Base-by-base conservation (phyloP, 257 asterid genomes). In the Ajuga chamaepitys region DNA sequence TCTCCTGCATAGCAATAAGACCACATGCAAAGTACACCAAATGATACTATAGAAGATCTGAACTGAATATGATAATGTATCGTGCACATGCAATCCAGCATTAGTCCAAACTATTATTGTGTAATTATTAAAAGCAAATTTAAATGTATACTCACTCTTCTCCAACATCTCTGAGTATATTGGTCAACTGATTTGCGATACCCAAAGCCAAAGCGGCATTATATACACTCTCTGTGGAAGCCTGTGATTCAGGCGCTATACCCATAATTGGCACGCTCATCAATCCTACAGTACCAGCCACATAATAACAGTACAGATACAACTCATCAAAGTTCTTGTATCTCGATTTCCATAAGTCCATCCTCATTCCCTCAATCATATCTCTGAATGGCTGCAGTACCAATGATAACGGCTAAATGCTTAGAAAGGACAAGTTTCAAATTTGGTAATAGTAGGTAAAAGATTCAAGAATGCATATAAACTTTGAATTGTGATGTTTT, bases 231-330 rank as follows among this genome's bases (percentile, higher is more conserved):
- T 88, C 99, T 0, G 95, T 83, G 0, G 95, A 68, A 48, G 98
- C 95, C 64, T 80, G 80, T 21, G 99, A 94, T 48, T 88, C 95
- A 11, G 96, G 91, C 35, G 91, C 95, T 73, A 94, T 88, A 34
- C 98, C 99, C 99, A 94, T 94, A n/a, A 94, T 72, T 0, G 99
- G 99, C 41, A 94, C 99, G 58, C 99, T 94, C 99, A 94, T 94
- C 82, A 94, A 67, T 63, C 98, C 99, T 1, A 94, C 99, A 0
- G 99, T 94, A 52, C 99, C 99, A 35, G 99, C 99, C 5, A 94
- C 99, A 48, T 90, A 90, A 62, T 94, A 94, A 58, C 99, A 94
- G 57, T 94, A 94, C 3, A 94, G 85, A 60, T 94, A 90, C 67
- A 94, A 68, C 75, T 94, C 99, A 14, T 94, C 99, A 3, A 94